Base-by-base conservation (phyloP, 148 eudicot species). In the Bassia scoparia region DNA sequence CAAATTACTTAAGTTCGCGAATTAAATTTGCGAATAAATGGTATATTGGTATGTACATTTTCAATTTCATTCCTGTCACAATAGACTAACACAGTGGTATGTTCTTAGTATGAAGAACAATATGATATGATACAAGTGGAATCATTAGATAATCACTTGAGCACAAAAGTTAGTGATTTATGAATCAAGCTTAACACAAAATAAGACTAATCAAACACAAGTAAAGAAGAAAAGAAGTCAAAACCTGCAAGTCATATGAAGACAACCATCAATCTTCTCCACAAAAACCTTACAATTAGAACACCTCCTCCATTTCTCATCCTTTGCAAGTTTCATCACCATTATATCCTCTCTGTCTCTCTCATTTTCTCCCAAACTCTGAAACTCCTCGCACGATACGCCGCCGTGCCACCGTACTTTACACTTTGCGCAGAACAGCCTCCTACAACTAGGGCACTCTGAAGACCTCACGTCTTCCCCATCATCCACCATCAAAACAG, bases 401-500 rank as follows among this genome's bases (percentile, higher is more conserved):
- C 83, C 94, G 1, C 17, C 56, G 75, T 91, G 97, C 97, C 94
- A 91, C 7, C 72, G 69, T 31, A 86, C 89, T 11, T 64, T 59
- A 61, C 97, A 89, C 58, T 33, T n/a, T 0, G 84, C 94, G 29
- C 94, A 91, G 44, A 91, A 86, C 78, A 85, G 48, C 55, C 90
- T 75, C 20, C 75, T 37, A 31, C 94, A 91, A 2, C 69, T 37
- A 0, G 90, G 91, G 20, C 94, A 89, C 67, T 87, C 88, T 0
- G 80, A 67, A 24, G 77, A 31, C 37, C 16, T 43, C 0, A 87
- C 80, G 10, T 7, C 76, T 0, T 20, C 82, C 0, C 17, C 67
- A 8, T 88, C 88, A 41, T 72, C 74, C 1, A 85, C 65, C 81
- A 89, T 53, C 76, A 89, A 31, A 3, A 60, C 84, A 24, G 93